phyloP scores from a whole-genome alignment of 257 asterid species.

The Solanum pinnatisectum region DNA sequence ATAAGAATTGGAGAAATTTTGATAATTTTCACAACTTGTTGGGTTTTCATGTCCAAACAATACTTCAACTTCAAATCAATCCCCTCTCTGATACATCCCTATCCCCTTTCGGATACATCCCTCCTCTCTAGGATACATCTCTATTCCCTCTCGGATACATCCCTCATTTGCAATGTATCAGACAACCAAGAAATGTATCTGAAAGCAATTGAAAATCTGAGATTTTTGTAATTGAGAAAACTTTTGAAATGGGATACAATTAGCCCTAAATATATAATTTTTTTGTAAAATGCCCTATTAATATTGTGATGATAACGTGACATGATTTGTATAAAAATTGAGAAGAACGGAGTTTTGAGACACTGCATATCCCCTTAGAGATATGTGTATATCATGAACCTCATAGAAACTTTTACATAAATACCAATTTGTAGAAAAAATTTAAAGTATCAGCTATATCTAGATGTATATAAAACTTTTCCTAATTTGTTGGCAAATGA shows the following conservation, averaged over 20 bases:
- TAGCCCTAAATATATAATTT: not conserved
- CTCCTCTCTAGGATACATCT: too few species aligned
- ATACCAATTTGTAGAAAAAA: not conserved
- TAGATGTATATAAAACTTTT: too few species aligned
- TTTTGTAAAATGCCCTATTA: not conserved
- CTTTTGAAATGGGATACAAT: not conserved
- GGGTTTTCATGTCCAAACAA: too few species aligned
- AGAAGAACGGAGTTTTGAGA: not conserved
- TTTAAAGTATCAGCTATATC: not conserved
- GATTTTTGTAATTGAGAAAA: too few species aligned
- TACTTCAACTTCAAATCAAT: too few species aligned
- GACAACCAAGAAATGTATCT: too few species aligned
- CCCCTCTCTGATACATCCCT: too few species aligned
- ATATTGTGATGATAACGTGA: not conserved
- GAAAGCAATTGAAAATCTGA: too few species aligned
- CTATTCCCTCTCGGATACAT: not conserved
- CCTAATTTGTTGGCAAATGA: not conserved
- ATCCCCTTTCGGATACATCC: not conserved
- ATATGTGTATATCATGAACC: not conserved
- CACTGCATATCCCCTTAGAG: not conserved
- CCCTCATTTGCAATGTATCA: not conserved
- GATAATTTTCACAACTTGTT: too few species aligned
- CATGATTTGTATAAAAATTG: not conserved
- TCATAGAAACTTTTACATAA: not conserved
- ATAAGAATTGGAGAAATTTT: too few species aligned